These are phyloP conservation scores for Penicillium vulpinum DNA, from an alignment of 2,329 filamentous ascomycete genomes.

Conservation along the genomic window DNA sequence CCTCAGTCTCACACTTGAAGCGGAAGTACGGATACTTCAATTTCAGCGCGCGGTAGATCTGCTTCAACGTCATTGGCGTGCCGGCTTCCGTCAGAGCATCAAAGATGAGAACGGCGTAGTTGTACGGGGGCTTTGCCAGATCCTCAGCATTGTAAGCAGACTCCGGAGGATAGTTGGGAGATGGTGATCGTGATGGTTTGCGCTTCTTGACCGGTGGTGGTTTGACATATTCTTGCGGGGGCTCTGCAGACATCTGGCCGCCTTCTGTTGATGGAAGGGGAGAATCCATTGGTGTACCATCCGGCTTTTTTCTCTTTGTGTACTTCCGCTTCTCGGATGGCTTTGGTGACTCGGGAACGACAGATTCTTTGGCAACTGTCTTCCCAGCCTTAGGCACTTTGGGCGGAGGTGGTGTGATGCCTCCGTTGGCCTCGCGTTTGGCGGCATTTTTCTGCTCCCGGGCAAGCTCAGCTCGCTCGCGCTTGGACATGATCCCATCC, in stretches of 20 bases:
- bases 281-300: constrained; percentile 43
- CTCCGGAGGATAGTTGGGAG: constrained; percentile 60
- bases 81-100: constrained; percentile 60
- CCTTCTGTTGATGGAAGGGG: constrained; percentile 47
- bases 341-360: constrained; percentile 41
- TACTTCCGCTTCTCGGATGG: constrained; percentile 50
- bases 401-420: constrained; percentile 43
- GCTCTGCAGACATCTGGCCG: constrained; percentile 37
- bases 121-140: constrained; percentile 61
- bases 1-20: constrained; percentile 64
- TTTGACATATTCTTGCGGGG: constrained; percentile 44
- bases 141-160: constrained; percentile 63
- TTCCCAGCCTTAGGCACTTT: constrained; percentile 36
- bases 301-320: constrained; percentile 49
- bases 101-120: constrained; percentile 65
- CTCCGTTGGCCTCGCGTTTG: constrained; percentile 49
- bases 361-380: constrained; percentile 33
- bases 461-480: constrained; percentile 57
- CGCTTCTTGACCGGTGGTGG: constrained; percentile 50
- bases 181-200: constrained; percentile 59
- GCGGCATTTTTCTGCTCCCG: constrained; percentile 54
- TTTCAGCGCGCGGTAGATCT: constrained; percentile 65
- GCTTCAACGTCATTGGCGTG: constrained; percentile 62
- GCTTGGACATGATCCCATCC: constrained; percentile 67
- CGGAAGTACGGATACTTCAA: constrained; percentile 62